Evolutionary conservation across 1,284 basidiomycete genomes (phyloP).

Genomic region (Cryptococcus deneoformans): DNA sequence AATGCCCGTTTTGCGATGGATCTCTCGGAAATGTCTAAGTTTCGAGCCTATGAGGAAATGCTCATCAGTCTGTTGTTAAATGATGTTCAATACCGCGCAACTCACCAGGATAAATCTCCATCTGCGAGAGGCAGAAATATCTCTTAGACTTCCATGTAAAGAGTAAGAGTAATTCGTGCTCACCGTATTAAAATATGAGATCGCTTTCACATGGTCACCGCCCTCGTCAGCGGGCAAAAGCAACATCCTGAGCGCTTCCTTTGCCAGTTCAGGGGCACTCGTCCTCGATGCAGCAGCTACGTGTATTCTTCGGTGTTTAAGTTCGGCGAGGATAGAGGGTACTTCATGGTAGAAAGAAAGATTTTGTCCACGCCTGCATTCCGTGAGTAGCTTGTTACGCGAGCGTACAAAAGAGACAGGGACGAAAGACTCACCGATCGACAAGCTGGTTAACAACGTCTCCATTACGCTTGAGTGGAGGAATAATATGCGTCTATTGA

Average conservation of each 20-base stretch:
- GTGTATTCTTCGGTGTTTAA: slow-evolving; percentile 57
- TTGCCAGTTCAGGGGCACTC: slow-evolving; percentile 59
- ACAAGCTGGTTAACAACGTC: slow-evolving; percentile 60
- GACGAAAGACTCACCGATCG: slow-evolving; percentile 55
- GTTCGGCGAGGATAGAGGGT: slow-evolving; percentile 65
- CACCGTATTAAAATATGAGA: slow-evolving; percentile 65
- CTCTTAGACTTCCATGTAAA: neutral
- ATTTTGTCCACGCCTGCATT: slow-evolving; percentile 55
- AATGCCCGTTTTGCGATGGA: slow-evolving; percentile 74
- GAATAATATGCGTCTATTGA: slow-evolving; percentile 46
- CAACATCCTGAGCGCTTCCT: slow-evolving; percentile 65
- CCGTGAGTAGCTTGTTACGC: neutral
- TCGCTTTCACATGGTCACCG: slow-evolving; percentile 56
- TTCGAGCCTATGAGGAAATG: slow-evolving; percentile 61
- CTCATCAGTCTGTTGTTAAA: too few species aligned
- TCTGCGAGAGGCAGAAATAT: slow-evolving; percentile 34
- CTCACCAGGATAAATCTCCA: slow-evolving; percentile 78
- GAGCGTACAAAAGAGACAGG: neutral
- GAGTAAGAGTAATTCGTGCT: slow-evolving; percentile 6
- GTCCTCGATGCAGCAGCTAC: slow-evolving; percentile 78
- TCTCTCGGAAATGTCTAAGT: slow-evolving; percentile 69
- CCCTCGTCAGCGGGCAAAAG: slow-evolving; percentile 57
- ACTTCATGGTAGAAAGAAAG: slow-evolving; percentile 74
- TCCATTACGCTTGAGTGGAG: slow-evolving; percentile 62
- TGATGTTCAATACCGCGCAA: neutral